Conservation (phyloP, 768 basidiomycete species). For the Boletus subcaerulescens region DNA sequence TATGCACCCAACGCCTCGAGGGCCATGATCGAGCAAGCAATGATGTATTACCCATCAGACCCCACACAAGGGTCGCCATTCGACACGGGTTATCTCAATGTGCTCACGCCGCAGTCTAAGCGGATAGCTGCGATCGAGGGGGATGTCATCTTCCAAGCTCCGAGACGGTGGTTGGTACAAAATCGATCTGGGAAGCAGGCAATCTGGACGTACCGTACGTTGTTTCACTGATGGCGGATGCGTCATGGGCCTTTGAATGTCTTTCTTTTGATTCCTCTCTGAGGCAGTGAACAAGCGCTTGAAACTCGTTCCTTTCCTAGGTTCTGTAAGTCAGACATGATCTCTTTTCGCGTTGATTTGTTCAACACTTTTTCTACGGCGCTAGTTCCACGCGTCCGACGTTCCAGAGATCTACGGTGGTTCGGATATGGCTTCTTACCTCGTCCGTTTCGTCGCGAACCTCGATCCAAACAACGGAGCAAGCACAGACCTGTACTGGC, state of each 20-base stretch:
- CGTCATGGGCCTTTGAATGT: slow-evolving; percentile 34
- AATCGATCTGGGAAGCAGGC: slow-evolving; percentile 36
- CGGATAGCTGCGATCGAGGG: slow-evolving; percentile 49
- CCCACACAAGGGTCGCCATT: slow-evolving; percentile 50
- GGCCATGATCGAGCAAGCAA: slow-evolving; percentile 24
- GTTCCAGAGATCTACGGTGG: slow-evolving; percentile 40
- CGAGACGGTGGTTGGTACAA: slow-evolving; percentile 46
- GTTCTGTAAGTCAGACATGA: slow-evolving; percentile 7
- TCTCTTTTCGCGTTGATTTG: neutral
- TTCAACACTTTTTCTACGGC: neutral
- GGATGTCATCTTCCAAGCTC: slow-evolving; percentile 49
- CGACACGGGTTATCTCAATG: slow-evolving; percentile 44
- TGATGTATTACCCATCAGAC: slow-evolving; percentile 36
- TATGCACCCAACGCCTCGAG: slow-evolving; percentile 27
- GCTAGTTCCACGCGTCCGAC: slow-evolving; percentile 44
- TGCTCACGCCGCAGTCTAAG: slow-evolving; percentile 48
- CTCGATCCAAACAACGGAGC: slow-evolving; percentile 39
- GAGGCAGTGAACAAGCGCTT: slow-evolving; percentile 45
- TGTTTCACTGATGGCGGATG: slow-evolving; percentile 32
- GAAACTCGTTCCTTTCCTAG: slow-evolving; percentile 33
- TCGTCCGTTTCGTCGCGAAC: slow-evolving; percentile 20
- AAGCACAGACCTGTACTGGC: slow-evolving; percentile 38
- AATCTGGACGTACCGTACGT: slow-evolving; percentile 34
- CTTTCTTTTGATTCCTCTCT: slow-evolving; percentile 16
- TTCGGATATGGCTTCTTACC: slow-evolving; percentile 41